These are phyloP conservation scores for Bullera alba DNA, from an alignment of 768 basidiomycete genomes.

Conservation along the genomic window DNA sequence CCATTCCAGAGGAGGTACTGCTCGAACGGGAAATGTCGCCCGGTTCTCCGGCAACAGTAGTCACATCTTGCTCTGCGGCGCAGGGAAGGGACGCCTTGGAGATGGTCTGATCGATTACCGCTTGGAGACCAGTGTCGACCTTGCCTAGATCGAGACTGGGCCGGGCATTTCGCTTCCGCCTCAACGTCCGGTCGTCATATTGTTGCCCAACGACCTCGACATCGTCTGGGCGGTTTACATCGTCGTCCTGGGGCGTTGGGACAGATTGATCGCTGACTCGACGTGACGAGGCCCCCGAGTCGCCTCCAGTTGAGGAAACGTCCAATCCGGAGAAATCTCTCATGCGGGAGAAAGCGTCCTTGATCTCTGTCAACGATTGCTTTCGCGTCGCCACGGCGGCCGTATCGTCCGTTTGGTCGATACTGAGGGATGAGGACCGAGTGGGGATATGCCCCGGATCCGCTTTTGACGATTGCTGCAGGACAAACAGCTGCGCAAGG, in stretches of 20 bases:
- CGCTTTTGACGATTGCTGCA: too few species aligned
- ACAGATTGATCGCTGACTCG: not conserved
- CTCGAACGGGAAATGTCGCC: not conserved
- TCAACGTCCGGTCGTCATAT: not conserved
- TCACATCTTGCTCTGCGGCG: not conserved
- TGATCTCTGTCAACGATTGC: slow-evolving; percentile 8
- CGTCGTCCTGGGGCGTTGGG: not conserved
- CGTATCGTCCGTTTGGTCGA: too few species aligned
- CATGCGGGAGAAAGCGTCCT: slow-evolving; percentile 12
- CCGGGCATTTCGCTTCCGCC: not conserved
- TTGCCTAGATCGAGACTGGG: not conserved
- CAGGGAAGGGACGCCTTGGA: too few species aligned
- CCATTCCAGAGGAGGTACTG: not conserved
- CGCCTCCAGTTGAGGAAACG: not conserved
- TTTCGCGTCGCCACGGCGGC: slow-evolving; percentile 2
- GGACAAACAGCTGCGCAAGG: too few species aligned
- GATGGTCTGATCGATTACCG: not conserved
- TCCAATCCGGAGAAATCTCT: slow-evolving; percentile 8
- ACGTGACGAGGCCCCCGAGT: not conserved
- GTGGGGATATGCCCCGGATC: too few species aligned
- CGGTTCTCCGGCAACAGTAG: not conserved
- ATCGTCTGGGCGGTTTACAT: too few species aligned
- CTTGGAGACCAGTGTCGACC: not conserved
- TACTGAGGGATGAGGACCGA: too few species aligned
- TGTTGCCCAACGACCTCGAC: not conserved